Evolutionary conservation across 495 filamentous ascomycete genomes (phyloP).

Genomic region (Immersiella caudata): DNA sequence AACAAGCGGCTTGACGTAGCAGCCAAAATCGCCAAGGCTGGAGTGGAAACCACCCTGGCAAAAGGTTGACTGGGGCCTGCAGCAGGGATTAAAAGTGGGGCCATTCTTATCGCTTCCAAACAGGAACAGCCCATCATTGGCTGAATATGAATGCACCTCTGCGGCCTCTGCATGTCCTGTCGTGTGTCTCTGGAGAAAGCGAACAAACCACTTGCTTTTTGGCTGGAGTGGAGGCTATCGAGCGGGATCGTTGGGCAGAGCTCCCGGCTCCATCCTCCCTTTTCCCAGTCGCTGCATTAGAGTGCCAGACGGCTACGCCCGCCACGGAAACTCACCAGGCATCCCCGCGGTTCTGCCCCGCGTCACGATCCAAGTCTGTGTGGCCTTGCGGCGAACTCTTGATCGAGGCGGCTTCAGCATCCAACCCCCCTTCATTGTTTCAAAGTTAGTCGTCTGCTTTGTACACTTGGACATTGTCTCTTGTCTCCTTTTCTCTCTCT

Average conservation of each 20-base stretch:
- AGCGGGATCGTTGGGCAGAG: slow-evolving; percentile 3
- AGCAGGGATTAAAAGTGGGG: slow-evolving; percentile 17
- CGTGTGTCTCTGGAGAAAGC: not conserved
- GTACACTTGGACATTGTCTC: not conserved
- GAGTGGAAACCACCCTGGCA: not conserved
- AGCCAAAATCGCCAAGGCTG: slow-evolving; percentile 30
- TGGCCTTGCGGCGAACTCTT: not conserved
- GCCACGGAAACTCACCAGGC: not conserved
- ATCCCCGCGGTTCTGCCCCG: slow-evolving; percentile 9
- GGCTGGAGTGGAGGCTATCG: not conserved
- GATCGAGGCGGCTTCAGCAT: slow-evolving; percentile 1
- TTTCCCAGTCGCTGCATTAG: slow-evolving; percentile 4
- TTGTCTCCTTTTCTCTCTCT: not conserved
- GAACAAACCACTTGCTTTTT: slow-evolving; percentile 2
- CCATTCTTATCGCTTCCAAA: slow-evolving; percentile 30
- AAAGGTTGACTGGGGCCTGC: not conserved
- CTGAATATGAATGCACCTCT: not conserved
- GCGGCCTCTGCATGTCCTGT: slow-evolving; percentile 8
- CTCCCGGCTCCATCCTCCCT: not conserved
- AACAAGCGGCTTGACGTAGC: slow-evolving; percentile 28
- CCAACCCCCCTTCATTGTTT: not conserved
- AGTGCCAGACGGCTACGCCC: slow-evolving; percentile 8
- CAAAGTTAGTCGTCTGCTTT: not conserved
- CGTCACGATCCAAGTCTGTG: not conserved
- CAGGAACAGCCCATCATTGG: slow-evolving; percentile 23